Conservation (phyloP, 768 basidiomycete species). For the Xanthoconium purpureum region DNA sequence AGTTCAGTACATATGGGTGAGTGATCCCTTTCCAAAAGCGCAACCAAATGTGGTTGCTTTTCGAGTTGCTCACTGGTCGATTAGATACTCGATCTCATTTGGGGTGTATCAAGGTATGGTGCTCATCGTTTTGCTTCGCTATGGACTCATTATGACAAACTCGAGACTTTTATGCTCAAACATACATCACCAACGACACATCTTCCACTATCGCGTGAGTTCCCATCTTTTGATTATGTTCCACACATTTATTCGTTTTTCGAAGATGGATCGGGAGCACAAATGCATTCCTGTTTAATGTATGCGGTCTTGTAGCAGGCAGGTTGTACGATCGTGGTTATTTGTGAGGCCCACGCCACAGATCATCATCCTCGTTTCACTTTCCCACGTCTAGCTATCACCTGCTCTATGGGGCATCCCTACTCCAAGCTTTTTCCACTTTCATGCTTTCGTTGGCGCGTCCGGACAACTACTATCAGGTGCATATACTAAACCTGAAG, state of each 20-base stretch:
- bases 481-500: constrained; percentile 8
- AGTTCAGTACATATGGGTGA: constrained; percentile 39
- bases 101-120: constrained; percentile 43
- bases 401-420: constrained; percentile 27
- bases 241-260: neutral
- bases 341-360: constrained; percentile 35
- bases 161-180: constrained; percentile 39
- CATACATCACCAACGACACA: constrained; percentile 35
- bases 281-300: constrained; percentile 47
- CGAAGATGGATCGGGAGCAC: constrained; percentile 46
- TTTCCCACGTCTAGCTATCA: constrained; percentile 16
- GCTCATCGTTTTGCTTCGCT: neutral
- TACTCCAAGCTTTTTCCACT: constrained; percentile 31
- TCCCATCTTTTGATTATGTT: neutral
- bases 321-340: constrained; percentile 52
- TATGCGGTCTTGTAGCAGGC: constrained; percentile 45
- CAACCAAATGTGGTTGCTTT: neutral
- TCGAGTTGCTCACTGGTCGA: neutral
- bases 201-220: constrained; percentile 40
- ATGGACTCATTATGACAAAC: neutral
- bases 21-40: neutral
- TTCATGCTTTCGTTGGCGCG: constrained; percentile 48
- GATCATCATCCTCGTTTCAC: neutral
- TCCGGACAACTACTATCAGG: constrained; percentile 43
- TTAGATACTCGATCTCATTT: constrained; percentile 38